A percentile compares a stretch with the other conserved stretches of the same genome.
Conservation (phyloP, 2,329 filamentous ascomycete species). For the Aciculosporium take region DNA sequence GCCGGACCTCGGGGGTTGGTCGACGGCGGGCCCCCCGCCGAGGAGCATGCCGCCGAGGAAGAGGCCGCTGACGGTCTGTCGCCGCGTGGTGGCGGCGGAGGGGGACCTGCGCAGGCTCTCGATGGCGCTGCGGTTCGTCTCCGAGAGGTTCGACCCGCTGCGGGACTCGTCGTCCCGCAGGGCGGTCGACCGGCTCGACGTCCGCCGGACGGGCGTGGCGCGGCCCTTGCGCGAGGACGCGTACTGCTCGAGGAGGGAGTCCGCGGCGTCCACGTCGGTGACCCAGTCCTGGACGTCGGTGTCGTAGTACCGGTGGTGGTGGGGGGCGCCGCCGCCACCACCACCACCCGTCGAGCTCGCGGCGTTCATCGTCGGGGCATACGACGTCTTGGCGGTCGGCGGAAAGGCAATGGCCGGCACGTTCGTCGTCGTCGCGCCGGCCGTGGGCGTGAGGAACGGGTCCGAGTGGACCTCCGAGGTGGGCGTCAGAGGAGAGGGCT, state of each 20-base stretch:
- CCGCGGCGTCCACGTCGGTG: constrained; percentile 38
- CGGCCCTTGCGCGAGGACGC: constrained; percentile 20
- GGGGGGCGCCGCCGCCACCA: too few species aligned
- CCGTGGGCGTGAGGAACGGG: constrained; percentile 35
- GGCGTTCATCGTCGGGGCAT: too few species aligned
- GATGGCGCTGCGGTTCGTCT: constrained; percentile 33
- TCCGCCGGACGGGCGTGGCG: constrained; percentile 24
- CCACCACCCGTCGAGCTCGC: too few species aligned
- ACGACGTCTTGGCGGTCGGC: constrained; percentile 17
- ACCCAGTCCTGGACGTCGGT: constrained; percentile 46
- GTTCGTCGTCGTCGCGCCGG: constrained; percentile 10
- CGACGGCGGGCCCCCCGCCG: constrained; percentile 8
- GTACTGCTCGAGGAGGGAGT: constrained; percentile 35
- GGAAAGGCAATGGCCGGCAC: constrained; percentile 13
- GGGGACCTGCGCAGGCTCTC: constrained; percentile 25
- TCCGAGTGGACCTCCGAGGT: constrained; percentile 28
- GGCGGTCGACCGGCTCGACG: constrained; percentile 22
- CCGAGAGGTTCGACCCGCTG: constrained; percentile 43
- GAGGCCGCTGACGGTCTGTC: constrained; percentile 18
- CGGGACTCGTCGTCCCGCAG: constrained; percentile 33
- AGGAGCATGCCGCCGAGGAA: constrained; percentile 14
- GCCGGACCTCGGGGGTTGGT: constrained; percentile 20
- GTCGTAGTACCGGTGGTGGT: constrained; percentile 24
- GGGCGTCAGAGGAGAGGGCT: constrained; percentile 14
- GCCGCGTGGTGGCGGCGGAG: constrained; percentile 16